Conservation (phyloP, 2,329 filamentous ascomycete species). For the Clathrospora elynae region DNA sequence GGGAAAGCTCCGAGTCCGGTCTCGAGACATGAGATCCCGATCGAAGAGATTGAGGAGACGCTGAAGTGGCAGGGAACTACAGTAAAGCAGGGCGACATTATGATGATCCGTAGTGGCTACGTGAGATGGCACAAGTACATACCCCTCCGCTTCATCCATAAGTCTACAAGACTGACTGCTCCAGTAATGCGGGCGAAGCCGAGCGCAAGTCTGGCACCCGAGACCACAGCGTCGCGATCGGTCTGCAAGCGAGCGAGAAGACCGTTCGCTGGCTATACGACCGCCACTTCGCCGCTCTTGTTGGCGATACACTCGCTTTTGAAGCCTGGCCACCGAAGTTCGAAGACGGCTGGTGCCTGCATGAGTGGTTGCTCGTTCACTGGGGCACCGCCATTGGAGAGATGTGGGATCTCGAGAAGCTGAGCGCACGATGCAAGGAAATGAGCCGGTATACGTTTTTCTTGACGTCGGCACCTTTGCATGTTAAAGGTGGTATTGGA, state of each 20-base stretch:
- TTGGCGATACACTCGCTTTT: conserved; percentile 50
- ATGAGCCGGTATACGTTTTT: conserved; percentile 64
- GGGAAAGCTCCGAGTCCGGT: conserved; percentile 36
- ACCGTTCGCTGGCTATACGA: conserved; percentile 48
- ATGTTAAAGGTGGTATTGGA: conserved; percentile 57
- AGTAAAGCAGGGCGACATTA: conserved; percentile 40
- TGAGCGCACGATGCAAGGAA: conserved; percentile 60
- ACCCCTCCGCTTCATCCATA: neutral
- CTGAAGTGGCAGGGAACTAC: conserved; percentile 40
- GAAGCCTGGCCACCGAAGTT: conserved; percentile 45
- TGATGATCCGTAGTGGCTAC: conserved; percentile 53
- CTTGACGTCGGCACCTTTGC: conserved; percentile 64
- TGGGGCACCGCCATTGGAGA: conserved; percentile 44
- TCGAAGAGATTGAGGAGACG: conserved; percentile 37
- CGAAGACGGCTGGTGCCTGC: conserved; percentile 40
- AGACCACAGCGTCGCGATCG: conserved; percentile 42
- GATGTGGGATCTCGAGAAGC: conserved; percentile 54
- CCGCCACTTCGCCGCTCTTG: conserved; percentile 44
- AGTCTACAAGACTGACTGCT: neutral
- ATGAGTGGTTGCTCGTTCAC: conserved; percentile 41
- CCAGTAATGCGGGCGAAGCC: conserved; percentile 31
- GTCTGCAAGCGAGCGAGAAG: conserved; percentile 41
- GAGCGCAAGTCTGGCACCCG: conserved; percentile 39
- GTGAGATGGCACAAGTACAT: conserved; percentile 48
- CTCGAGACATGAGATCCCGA: conserved; percentile 36